Conservation (phyloP, 2,329 filamentous ascomycete species). For the Botryotinia globosa region DNA sequence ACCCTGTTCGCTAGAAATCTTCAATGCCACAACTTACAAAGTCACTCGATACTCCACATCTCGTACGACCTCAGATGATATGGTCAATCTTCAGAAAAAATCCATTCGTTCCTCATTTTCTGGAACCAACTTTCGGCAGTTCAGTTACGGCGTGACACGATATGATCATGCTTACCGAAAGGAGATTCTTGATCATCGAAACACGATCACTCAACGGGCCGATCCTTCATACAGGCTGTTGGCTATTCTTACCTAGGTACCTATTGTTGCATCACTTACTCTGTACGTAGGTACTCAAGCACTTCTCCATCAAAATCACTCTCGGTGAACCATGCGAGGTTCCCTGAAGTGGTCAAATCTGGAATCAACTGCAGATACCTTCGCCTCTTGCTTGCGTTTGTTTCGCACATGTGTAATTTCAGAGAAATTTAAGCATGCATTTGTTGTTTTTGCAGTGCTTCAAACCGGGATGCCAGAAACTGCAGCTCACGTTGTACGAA, state of each 20-base stretch:
- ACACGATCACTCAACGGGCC: background rate
- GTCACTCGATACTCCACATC: background rate
- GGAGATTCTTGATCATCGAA: background rate
- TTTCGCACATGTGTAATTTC: background rate
- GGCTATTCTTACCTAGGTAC: background rate
- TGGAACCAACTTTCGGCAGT: constrained; percentile 6
- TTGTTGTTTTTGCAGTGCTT: background rate
- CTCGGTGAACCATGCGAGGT: background rate
- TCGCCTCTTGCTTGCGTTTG: background rate
- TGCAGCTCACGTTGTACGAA: background rate
- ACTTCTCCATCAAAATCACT: background rate
- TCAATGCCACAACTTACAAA: constrained; percentile 6
- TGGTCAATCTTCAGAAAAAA: background rate
- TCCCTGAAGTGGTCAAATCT: background rate
- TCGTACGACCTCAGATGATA: background rate
- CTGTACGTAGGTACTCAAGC: background rate
- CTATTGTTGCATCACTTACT: background rate
- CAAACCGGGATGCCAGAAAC: background rate
- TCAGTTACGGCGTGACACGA: background rate
- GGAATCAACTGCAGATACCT: background rate
- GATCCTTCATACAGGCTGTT: constrained; percentile 10
- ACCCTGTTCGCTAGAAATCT: background rate
- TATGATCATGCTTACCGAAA: background rate
- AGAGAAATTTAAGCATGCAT: background rate
- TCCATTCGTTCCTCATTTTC: background rate